Conservation (phyloP, 73 alveolate species). For the Tetrahymena thermophila region DNA sequence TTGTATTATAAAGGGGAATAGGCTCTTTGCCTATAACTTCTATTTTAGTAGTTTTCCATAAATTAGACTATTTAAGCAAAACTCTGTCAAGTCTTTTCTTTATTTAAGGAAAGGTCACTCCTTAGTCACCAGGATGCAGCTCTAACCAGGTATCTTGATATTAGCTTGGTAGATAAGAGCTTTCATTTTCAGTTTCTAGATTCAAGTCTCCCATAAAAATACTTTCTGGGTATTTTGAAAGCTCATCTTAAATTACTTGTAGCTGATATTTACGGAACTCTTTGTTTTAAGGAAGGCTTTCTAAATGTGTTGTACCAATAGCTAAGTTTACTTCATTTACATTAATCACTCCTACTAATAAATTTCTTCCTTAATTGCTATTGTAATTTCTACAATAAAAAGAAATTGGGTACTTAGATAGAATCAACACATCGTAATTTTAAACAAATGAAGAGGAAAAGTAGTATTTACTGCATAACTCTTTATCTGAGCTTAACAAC, state of each 20-base stretch:
- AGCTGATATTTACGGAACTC: constrained; percentile 14
- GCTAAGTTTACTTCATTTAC: constrained; percentile 3
- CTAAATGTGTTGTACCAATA: constrained; percentile 48
- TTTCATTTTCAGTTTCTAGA: constrained; percentile 28
- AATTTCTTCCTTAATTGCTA: constrained; percentile 36
- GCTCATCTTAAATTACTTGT: neutral
- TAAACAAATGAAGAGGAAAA: constrained; percentile 25
- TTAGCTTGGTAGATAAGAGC: neutral
- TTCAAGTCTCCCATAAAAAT: constrained; percentile 54
- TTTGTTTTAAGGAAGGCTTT: constrained; percentile 14
- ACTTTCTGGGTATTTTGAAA: neutral
- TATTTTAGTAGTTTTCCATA: neutral
- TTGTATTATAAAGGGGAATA: neutral
- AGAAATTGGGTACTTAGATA: constrained; percentile 19
- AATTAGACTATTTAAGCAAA: neutral
- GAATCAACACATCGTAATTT: constrained; percentile 50
- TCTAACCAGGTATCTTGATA: neutral
- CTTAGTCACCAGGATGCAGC: constrained; percentile 2
- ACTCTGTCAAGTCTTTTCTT: constrained; percentile 27
- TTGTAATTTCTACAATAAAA: constrained; percentile 10
- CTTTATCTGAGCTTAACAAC: neutral
- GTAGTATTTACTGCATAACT: constrained; percentile 14
- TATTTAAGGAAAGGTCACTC: neutral
- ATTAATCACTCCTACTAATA: constrained; percentile 22
- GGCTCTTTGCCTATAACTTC: neutral